Conservation (phyloP, 1,284 basidiomycete species). For the Heliocybe sulcata region DNA sequence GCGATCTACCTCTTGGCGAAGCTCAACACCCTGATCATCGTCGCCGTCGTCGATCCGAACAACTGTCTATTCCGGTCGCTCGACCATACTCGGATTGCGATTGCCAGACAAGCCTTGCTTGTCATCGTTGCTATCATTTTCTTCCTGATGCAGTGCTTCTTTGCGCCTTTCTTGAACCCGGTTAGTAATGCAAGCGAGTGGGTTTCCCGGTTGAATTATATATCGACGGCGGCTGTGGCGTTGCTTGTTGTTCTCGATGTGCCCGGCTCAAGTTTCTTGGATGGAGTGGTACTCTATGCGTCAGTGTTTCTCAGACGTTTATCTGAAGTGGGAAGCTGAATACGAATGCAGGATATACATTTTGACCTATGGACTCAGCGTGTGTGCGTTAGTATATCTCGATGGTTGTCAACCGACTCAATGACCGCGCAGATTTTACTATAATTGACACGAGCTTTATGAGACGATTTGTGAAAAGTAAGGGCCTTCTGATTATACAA, state of each 20-base stretch:
- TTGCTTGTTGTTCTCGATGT: constrained; percentile 51
- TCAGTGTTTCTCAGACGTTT: constrained; percentile 29
- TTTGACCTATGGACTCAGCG: constrained; percentile 57
- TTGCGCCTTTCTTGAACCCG: constrained; percentile 64
- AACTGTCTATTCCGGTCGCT: constrained; percentile 69
- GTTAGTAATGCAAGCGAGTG: constrained; percentile 76
- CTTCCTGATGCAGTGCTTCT: constrained; percentile 53
- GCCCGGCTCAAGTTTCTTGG: constrained; percentile 43
- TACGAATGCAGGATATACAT: constrained; percentile 45
- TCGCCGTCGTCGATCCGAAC: constrained; percentile 59
- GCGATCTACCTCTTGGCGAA: constrained; percentile 63
- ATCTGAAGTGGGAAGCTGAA: constrained; percentile 3
- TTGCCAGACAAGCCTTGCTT: constrained; percentile 62
- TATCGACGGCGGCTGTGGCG: constrained; percentile 56
- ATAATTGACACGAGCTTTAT: constrained; percentile 43
- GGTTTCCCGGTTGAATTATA: constrained; percentile 64
- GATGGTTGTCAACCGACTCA: background rate
- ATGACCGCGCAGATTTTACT: constrained; percentile 47
- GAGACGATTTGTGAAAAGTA: constrained; percentile 53
- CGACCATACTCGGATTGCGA: constrained; percentile 39
- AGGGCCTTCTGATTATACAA: constrained; percentile 13
- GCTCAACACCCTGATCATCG: constrained; percentile 58
- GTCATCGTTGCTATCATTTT: constrained; percentile 52
- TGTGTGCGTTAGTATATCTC: constrained; percentile 35
- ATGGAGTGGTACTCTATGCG: constrained; percentile 58